Base-by-base conservation (phyloP, 495 filamentous ascomycete genomes). In the Durotheca rogersii region DNA sequence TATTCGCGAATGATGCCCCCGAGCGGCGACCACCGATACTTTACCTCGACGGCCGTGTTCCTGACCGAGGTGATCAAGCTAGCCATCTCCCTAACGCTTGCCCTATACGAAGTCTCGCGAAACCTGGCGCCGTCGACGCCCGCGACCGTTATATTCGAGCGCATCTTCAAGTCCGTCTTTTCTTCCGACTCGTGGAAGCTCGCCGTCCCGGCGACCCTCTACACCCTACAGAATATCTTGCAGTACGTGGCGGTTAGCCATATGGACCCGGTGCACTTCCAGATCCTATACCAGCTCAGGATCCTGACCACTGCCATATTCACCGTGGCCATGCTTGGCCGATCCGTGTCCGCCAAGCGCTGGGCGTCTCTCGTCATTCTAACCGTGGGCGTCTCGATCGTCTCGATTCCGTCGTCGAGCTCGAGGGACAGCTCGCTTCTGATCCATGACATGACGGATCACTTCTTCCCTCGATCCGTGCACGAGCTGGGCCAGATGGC, bases 121-220 rank as follows among this genome's bases (percentile, higher is more conserved):
- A 83, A 81, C 23, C 75, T 87, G 12, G 81, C 88, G 7, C 81
- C 88, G 4, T 83, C 85, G 4, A 85, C 88, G 38, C 86, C 92
- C 6, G 84, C 85, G 18, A 87, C 87, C 2, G 83, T 86, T 16
- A 78, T 95, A 16, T 84, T 95, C 67, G 81, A 81, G 52, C 83
- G 88, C 53, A 81, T 97, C n/a, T 84, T 80, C 56, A 80, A 75
- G 36, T 81, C 86, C 10, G 84, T 96, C 0, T 95, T 96, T 64
- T 85, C 87, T 2, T 84, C 86, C n/a, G 93, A 98, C 57, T 88
- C 89, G 59, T 98, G 93, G 93, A 96, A 96, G 68, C 65, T 98
- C 53, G 90, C 89, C 4, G 86, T 97, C 29, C 92, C 93, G 0
- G 93, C 90, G 6, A 77, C 81, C 32, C 75, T 97, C 2, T 96